Evolutionary conservation across 2,329 filamentous ascomycete genomes (phyloP), one percentile per base, ranked within the genome.

Genomic region (Stachybotrys elegans): DNA sequence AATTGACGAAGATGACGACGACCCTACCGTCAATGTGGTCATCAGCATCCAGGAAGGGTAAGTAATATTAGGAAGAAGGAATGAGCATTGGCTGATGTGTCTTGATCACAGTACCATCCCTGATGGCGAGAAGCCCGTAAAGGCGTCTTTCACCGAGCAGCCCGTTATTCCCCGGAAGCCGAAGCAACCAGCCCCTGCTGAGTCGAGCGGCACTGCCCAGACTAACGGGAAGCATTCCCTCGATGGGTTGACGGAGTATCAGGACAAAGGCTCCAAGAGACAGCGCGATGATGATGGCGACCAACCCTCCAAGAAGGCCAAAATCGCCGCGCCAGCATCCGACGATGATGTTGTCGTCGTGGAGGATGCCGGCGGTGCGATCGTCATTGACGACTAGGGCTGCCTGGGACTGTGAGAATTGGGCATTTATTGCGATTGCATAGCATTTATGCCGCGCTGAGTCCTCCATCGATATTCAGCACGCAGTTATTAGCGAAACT

Each of bases 401-500:
- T 25, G 39, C 7, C 12, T 22, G 21, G 7, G 21, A 14, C 20
- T 41, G 22, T 40, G 27, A 29, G 19, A 34, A 48, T 22, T 49
- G 25, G 37, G 31, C 43, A 43, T 31, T 46, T 48, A 31, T 31
- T 41, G 41, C 38, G 41, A 42, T 43, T 22, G 27, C 47, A 45
- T 20, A 42, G 43, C 45, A 22, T 45, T 73, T 60, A 86, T 54
- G 65, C 65, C 41, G 86, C 86, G 62, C 86, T 90, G 52, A 94
- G 63, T 2, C 90, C 90, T 14, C 90, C 90, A 63, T 95, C 90
- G 22, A 95, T 72, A 61, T 91, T 93, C 42, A 95, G 72, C 41
- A 91, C 75, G 61, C 88, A 93, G 52, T 94, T 94, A 62, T 92
- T 92, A 44, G 88, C 86, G 65, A 92, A 95, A 49, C 78, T 70